Conservation (phyloP, 1,284 basidiomycete species). For the Moesziomyces aphidis region DNA sequence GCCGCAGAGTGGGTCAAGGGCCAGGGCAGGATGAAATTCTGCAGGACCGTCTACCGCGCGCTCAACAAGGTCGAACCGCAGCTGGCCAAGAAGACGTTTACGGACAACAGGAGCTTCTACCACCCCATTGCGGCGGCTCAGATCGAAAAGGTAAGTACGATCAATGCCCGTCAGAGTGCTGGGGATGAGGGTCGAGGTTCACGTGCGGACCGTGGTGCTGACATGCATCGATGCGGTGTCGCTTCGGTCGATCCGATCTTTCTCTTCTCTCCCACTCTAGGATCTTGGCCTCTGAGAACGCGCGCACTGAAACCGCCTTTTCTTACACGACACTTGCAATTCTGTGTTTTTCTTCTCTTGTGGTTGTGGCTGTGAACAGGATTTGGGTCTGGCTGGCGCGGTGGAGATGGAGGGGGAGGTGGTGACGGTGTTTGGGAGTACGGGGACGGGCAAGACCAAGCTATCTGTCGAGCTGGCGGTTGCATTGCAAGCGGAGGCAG, state of each 20-base stretch:
- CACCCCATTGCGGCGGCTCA: constrained; percentile 66
- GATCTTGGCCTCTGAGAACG: constrained; percentile 38
- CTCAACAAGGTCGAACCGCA: constrained; percentile 73
- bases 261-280: constrained; percentile 10
- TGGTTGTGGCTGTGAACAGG: constrained; percentile 5
- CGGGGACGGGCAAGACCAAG: constrained; percentile 95
- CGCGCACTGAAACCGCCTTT: background rate
- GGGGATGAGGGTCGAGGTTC: background rate
- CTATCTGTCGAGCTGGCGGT: constrained; percentile 88
- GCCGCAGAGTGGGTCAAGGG: constrained; percentile 71
- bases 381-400: background rate
- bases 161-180: background rate
- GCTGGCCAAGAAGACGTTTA: constrained; percentile 76
- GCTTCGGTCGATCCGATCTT: background rate
- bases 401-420: constrained; percentile 1
- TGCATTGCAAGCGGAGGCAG: constrained; percentile 59
- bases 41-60: constrained; percentile 70
- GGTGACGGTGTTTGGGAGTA: constrained; percentile 90
- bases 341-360: background rate
- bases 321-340: constrained; percentile 8
- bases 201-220: constrained; percentile 27
- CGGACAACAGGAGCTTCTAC: constrained; percentile 72
- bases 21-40: constrained; percentile 71
- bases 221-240: constrained; percentile 14
- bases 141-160: constrained; percentile 63